Evolutionary conservation across 495 filamentous ascomycete species (phyloP).

Genomic region (Pseudoneurospora amorphoporcata): DNA sequence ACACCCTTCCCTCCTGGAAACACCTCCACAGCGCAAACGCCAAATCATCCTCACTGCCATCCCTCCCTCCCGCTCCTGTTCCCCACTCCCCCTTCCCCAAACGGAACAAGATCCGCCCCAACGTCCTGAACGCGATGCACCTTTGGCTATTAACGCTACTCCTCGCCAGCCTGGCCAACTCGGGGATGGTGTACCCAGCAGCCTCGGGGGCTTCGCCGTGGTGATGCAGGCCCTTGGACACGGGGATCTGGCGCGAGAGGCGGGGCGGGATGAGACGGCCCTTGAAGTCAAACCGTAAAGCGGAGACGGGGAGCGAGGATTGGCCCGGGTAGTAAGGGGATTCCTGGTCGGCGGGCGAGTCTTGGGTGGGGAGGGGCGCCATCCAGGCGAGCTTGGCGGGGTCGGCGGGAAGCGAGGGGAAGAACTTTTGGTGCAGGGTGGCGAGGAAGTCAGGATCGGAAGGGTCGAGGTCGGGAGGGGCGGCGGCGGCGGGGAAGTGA

Average conservation of each 20-base stretch:
- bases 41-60: constrained; percentile 40
- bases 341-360: constrained; percentile 47
- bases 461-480: constrained; percentile 66
- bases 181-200: constrained; percentile 86
- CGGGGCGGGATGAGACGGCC: constrained; percentile 68
- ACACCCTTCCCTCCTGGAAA: constrained; percentile 63
- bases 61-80: constrained; percentile 39
- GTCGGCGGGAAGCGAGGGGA: constrained; percentile 74
- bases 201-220: constrained; percentile 89
- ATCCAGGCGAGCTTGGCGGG: constrained; percentile 87
- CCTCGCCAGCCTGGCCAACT: constrained; percentile 73
- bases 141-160: constrained; percentile 76
- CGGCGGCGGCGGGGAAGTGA: constrained; percentile 29
- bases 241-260: constrained; percentile 58
- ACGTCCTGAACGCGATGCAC: constrained; percentile 83
- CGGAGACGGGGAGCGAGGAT: constrained; percentile 56
- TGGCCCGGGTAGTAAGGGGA: constrained; percentile 73
- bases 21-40: constrained; percentile 59
- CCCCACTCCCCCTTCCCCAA: constrained; percentile 76
- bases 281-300: constrained; percentile 80
- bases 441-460: constrained; percentile 68
- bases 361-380: constrained; percentile 50
- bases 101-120: constrained; percentile 76
- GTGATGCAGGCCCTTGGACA: constrained; percentile 76
- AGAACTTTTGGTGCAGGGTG: constrained; percentile 83